Evolutionary conservation across 805 yeast genomes (phyloP), one percentile per base, ranked within the genome.

Genomic region (Lachancea thermotolerans): DNA sequence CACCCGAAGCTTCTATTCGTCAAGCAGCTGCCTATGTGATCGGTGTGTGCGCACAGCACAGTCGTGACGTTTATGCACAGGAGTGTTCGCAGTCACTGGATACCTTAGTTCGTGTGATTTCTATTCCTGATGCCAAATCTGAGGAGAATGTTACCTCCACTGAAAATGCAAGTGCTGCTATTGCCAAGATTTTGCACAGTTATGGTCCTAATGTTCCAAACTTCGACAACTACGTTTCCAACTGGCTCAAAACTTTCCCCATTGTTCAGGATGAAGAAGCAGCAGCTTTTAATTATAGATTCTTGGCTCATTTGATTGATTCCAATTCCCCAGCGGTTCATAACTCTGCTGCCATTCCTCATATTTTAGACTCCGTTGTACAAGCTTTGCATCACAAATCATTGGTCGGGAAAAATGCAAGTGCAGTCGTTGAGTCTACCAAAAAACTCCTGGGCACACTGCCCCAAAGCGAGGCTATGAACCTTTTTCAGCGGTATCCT

Each of bases 71-170:
- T 2, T 86, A 81, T 60, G 72, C 73, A 17, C 81, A 82, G 30
- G 75, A 83, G 45, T 77, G 84, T 43, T 62, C 85, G 25, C 77
- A 82, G 8, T 75, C 88, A n/a, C 69, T 91, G 51, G 87, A 81
- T 51, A 79, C 87, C 15, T 73, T 93, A 64, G 75, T 84, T 57
- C 81, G 81, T 53, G 77, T 88, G 67, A 76, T 83, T 15, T 71
- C 78, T 34, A 79, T 80, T 18, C 89, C 95, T 7, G 95, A 87
- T 52, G 82, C 95, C 2, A 80, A 85, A 50, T 77, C 81, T n/a
- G 95, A 86, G 36, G 96, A 85, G 46, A 88, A 88, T 57, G 65
- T 85, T 35, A 75, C 76, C 45, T 95, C 97, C 4, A 89, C 97
- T 1, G 99, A 93, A 64, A 85, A 84, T 58, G 82, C 88, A 10